A percentile compares a stretch with the other conserved stretches of the same genome.
phyloP scores from a whole-genome alignment of 176 grass and related monocot species.

The Cenchrus americanus region DNA sequence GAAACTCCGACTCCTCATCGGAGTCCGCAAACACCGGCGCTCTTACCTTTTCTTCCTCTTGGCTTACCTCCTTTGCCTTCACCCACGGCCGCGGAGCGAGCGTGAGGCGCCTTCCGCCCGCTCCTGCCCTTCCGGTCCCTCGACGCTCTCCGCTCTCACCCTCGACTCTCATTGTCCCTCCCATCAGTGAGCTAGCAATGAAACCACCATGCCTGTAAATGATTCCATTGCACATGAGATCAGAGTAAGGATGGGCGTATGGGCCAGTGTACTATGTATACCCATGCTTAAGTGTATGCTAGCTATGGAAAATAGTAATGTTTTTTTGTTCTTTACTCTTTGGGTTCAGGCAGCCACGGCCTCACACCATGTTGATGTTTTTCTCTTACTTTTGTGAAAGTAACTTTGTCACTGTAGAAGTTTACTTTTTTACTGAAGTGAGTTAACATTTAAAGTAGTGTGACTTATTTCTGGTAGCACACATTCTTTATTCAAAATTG shows the following conservation, averaged over 20 bases:
- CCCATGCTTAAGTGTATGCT: slow-evolving; percentile 39
- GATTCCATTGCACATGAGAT: slow-evolving; percentile 29
- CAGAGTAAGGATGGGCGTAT: slow-evolving; percentile 24
- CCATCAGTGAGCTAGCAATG: too few species aligned
- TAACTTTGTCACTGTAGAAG: slow-evolving; percentile 23
- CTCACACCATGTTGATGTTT: slow-evolving; percentile 14
- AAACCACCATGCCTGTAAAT: too few species aligned
- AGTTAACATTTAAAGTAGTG: slow-evolving; percentile 5
- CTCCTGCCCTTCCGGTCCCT: too few species aligned
- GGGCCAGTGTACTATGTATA: slow-evolving; percentile 30
- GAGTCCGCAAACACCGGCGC: too few species aligned
- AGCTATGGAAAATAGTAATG: slow-evolving; percentile 27
- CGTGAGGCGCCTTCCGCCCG: too few species aligned
- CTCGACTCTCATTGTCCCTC: too few species aligned
- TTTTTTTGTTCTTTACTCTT: slow-evolving; percentile 38
- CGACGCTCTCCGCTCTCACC: too few species aligned
- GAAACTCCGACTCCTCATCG: too few species aligned
- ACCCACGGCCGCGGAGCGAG: too few species aligned
- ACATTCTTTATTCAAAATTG: slow-evolving; percentile 11
- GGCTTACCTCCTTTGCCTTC: too few species aligned
- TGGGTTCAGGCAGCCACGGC: background rate
- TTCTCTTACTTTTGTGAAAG: slow-evolving; percentile 21
- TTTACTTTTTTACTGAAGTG: slow-evolving; percentile 27
- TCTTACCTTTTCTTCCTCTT: too few species aligned
- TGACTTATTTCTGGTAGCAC: background rate